These are phyloP conservation scores for Mucor mucedo DNA, from an alignment of 371 early-diverging fungal species.

Conservation along the genomic window DNA sequence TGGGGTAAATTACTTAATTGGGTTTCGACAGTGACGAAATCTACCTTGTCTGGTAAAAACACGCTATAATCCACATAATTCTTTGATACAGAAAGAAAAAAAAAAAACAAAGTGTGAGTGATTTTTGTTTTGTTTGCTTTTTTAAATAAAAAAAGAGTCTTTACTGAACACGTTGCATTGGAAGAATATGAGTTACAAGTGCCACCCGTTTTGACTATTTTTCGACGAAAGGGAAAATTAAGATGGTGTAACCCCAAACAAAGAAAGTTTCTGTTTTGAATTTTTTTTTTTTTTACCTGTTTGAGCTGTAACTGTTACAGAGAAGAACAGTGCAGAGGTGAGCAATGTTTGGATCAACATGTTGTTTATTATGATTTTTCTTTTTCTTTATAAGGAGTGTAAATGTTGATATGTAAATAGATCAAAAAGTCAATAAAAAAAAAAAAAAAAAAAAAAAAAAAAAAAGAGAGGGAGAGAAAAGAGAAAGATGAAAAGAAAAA, in stretches of 20 bases:
- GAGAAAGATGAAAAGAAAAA: not conserved
- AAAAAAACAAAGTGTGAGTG: not conserved
- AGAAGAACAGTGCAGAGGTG: not conserved
- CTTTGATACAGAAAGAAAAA: constrained; percentile 15
- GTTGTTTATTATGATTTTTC: not conserved
- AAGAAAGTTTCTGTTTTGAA: too few relatives aligned
- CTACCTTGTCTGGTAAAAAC: constrained; percentile 17
- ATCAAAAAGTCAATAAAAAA: not conserved
- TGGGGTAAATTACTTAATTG: constrained; percentile 16
- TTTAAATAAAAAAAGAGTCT: not conserved
- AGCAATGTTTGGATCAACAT: constrained; percentile 20
- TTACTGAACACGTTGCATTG: constrained; percentile 30
- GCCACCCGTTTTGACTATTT: constrained; percentile 12
- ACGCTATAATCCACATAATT: constrained; percentile 23
- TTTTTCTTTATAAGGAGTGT: not conserved
- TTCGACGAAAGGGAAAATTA: not conserved
- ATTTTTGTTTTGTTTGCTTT: not conserved
- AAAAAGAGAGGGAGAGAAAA: not conserved
- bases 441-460: constrained; percentile 7
- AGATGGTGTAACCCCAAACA: not conserved
- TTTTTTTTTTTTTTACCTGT: constrained; percentile 10
- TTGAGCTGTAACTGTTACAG: constrained; percentile 9
- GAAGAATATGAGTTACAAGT: constrained; percentile 24
- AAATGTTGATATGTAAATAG: too few relatives aligned
- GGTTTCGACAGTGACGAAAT: constrained; percentile 10